Evolutionary conservation across 768 basidiomycete genomes (phyloP), one percentile per base, ranked within the genome.

Genomic region (Mycena latifolia): DNA sequence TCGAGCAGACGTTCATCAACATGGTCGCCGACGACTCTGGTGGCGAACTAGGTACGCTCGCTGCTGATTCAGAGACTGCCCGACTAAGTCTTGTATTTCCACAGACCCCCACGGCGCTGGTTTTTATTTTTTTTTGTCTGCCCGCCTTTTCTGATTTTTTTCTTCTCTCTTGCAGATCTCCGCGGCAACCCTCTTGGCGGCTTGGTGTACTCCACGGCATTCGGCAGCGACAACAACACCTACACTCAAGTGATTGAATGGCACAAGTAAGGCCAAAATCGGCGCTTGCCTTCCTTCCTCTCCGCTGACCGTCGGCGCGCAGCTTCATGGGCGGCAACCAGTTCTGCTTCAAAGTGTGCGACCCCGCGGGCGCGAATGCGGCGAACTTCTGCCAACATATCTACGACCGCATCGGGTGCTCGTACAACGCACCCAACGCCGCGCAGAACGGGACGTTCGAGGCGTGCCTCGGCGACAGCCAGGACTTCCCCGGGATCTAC

Each of bases 101-200:
- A 27, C 22, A 69, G 69, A 93, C 75, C 87, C 91, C 18, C 89
- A 90, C 67, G 92, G 92, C 63, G 90, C 91, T 65, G 92, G 93
- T 74, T 58, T 39, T 69, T 69, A 59, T 62, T 69, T 18, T 62
- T 53, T 56, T 4, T 14, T 43, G 18, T 3, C 10, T 39, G 39
- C 29, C 60, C 17, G 14, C 39, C 22, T 46, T 24, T 39, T 31
- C 27, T 6, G 28, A n/a, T 8, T 51, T 20, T n/a, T n/a, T n/a
- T n/a, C n/a, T n/a, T 46, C 17, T 53, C 20, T 46, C 15, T 22
- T 24, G 20, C 59, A 66, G 55, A 64, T 55, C 24, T 63, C 48
- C 61, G 90, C 67, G 94, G 93, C n/a, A 95, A 94, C 79, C 92
- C 92, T 4, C 80, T 92, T 28, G 93, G 93, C 67, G 91, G 87